Conservation (phyloP, 1,284 basidiomycete genomes). For the Rhodotorula mucilaginosa region DNA sequence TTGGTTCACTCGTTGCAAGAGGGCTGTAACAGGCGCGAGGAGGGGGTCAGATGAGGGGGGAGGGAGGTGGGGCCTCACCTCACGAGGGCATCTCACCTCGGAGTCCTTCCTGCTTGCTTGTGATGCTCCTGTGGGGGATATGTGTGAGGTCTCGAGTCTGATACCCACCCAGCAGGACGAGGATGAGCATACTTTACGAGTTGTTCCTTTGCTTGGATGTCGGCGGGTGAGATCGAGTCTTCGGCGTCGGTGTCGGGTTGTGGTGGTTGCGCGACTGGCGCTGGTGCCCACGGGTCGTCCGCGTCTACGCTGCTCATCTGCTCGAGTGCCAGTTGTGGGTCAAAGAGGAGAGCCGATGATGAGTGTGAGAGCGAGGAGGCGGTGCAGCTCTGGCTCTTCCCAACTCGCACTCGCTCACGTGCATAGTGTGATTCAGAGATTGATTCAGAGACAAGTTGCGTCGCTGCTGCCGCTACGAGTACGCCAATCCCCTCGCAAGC, state of each 20-base stretch:
- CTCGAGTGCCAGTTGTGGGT: neutral
- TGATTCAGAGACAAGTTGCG: too few relatives aligned
- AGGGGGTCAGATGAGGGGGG: neutral
- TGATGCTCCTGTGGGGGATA: conserved; percentile 20
- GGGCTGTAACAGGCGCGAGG: conserved; percentile 53
- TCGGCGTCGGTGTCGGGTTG: neutral
- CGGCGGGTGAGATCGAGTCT: conserved; percentile 15
- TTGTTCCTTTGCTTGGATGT: conserved; percentile 28
- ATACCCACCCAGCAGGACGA: too few relatives aligned
- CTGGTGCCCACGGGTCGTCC: conserved; percentile 28
- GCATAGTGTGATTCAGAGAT: too few relatives aligned
- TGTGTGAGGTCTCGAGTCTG: neutral
- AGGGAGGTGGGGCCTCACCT: too few relatives aligned
- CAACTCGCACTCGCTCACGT: too few relatives aligned
- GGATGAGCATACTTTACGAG: conserved; percentile 20
- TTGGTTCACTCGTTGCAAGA: conserved; percentile 63
- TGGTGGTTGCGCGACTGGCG: conserved; percentile 13
- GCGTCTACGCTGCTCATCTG: conserved; percentile 27
- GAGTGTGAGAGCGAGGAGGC: neutral
- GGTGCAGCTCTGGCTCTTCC: neutral
- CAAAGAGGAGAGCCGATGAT: neutral
- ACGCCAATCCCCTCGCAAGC: too few relatives aligned
- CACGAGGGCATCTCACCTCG: conserved; percentile 16
- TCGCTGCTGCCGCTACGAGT: too few relatives aligned
- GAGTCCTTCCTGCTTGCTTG: conserved; percentile 32